phyloP scores from a whole-genome alignment of 192 early-diverging fungal species.

The Umbelopsis sp. region DNA sequence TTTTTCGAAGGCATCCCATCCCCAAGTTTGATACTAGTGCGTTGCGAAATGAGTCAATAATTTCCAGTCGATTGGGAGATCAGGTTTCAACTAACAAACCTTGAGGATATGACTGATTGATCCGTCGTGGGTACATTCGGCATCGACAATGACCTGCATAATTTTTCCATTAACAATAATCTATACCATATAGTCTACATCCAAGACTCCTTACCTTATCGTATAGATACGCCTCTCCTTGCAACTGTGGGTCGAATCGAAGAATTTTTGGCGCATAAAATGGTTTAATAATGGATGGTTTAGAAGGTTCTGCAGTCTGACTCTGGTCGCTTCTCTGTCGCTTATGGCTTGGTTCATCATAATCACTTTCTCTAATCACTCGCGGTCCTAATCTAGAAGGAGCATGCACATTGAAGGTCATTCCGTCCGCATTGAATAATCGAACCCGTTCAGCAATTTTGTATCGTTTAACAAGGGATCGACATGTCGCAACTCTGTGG shows the following conservation, averaged over 20 bases:
- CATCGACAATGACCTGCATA: slow-evolving; percentile 57
- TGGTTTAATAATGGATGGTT: slow-evolving; percentile 41
- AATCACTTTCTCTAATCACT: not conserved
- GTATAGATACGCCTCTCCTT: slow-evolving; percentile 68
- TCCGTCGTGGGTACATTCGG: slow-evolving; percentile 90
- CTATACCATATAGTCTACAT: not conserved
- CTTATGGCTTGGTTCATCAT: not conserved
- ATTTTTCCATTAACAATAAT: not conserved
- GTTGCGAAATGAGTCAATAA: not conserved
- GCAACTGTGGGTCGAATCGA: slow-evolving; percentile 61
- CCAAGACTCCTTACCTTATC: slow-evolving; percentile 41
- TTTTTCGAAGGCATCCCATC: slow-evolving; percentile 81
- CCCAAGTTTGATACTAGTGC: slow-evolving; percentile 69
- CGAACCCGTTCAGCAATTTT: slow-evolving; percentile 53
- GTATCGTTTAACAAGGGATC: slow-evolving; percentile 74
- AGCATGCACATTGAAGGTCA: slow-evolving; percentile 68
- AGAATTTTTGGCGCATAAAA: slow-evolving; percentile 81
- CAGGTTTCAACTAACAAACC: slow-evolving; percentile 18
- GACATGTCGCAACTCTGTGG: slow-evolving; percentile 75
- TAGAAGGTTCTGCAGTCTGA: slow-evolving; percentile 2
- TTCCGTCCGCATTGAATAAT: slow-evolving; percentile 84
- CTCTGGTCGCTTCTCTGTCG: slow-evolving; percentile 16
- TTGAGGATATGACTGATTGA: slow-evolving; percentile 77
- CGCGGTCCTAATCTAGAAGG: slow-evolving; percentile 54
- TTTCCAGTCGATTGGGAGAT: no score